A percentile compares a stretch with the other conserved stretches of the same genome.
Conservation (phyloP, 164 flowering plant genomes). For the Brasenia schreberi region DNA sequence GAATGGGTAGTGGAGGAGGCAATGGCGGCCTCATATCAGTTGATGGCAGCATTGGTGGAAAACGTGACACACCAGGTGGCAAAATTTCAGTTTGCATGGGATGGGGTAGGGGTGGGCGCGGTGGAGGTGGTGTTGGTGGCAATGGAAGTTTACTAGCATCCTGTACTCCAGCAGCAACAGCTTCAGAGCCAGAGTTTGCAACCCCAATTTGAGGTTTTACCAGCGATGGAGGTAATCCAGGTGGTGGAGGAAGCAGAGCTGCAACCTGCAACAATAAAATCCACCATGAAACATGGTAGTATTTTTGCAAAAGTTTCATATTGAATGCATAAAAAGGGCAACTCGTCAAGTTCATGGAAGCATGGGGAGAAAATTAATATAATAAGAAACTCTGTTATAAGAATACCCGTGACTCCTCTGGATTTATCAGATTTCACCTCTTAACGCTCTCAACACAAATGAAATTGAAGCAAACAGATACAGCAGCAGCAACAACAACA, state of each 20-base stretch:
- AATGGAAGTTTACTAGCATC: constrained; percentile 48
- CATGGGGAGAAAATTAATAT: no score
- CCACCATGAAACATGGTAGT: neutral
- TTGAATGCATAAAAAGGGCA: no score
- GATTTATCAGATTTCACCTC: no score
- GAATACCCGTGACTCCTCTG: no score
- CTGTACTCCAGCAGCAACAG: constrained; percentile 19
- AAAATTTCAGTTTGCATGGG: constrained; percentile 53
- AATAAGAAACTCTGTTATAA: no score
- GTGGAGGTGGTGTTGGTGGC: constrained; percentile 58
- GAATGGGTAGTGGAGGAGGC: constrained; percentile 37
- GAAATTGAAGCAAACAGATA: no score
- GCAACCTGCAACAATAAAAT: constrained; percentile 28
- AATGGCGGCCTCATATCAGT: constrained; percentile 38
- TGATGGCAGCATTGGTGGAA: constrained; percentile 81
- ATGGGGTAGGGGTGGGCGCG: constrained; percentile 33
- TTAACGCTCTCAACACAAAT: no score
- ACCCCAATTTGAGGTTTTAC: constrained; percentile 31
- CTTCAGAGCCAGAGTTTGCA: constrained; percentile 26
- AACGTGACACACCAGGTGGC: constrained; percentile 75
- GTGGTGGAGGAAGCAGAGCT: constrained; percentile 66
- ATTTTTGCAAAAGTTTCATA: no score
- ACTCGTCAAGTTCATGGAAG: no score
- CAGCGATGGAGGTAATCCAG: constrained; percentile 37
- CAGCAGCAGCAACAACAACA: no score